Evolutionary conservation across 257 asterid genomes (phyloP), one percentile per base, ranked within the genome.

Genomic region (Scutellaria galericulata): DNA sequence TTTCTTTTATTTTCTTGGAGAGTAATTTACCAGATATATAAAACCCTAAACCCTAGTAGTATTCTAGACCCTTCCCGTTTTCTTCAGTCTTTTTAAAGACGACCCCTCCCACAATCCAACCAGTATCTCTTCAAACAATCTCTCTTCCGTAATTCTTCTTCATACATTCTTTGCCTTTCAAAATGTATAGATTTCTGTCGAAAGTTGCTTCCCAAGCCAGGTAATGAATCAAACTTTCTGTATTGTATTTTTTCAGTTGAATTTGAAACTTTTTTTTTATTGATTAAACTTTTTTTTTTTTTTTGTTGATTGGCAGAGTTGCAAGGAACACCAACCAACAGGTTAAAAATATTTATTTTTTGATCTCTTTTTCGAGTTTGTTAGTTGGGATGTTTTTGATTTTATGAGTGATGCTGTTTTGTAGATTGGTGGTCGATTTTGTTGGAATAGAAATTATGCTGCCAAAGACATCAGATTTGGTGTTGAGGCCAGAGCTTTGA

Each of bases 401-500:
- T 61, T 20, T 50, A 9, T 45, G 27, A 4, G 15, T 71, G 73
- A 76, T 75, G 55, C 37, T 71, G 63, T 52, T 68, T 79, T 79
- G 66, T 76, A 93, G 98, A 59, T 82, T 81, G 85, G 81, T 60
- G 66, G 91, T 81, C 76, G 96, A 66, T 48, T 86, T 79, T 83
- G 82, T 55, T 85, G 93, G 90, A 82, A 74, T 71, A 89, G 98
- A 74, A 87, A 83, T 58, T 93, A 89, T 89, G 96, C 98, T 0
- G 98, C 97, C 0, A 93, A 93, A 75, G 98, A 93, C 72, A 85
- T 93, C 56, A 81, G 88, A 72, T 93, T 93, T 80, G 97, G 97
- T 20, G 96, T 87, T 9, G 98, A 90, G 74, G 97, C 98, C 13
- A 90, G 97, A 67, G 90, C 94, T 13, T 45, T 84, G 81, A 91